Conservation (phyloP, 2,329 filamentous ascomycete species). For the Microcyclosporella mali region DNA sequence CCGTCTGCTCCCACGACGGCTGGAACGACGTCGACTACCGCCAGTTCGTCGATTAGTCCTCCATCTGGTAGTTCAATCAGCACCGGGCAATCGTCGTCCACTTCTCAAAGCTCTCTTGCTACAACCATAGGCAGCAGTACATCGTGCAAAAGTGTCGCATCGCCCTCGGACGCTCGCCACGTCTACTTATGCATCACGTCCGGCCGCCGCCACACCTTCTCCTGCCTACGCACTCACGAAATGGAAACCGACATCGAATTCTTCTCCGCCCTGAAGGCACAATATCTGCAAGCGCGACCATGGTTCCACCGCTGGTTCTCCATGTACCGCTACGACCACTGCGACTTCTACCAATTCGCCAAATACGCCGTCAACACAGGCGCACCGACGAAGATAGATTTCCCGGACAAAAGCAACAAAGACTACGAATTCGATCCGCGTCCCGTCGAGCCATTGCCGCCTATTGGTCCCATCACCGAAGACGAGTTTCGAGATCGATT, state of each 20-base stretch:
- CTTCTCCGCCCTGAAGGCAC: background rate
- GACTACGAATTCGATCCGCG: slow-evolving; percentile 3
- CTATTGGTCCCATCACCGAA: slow-evolving; percentile 1
- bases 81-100: no score
- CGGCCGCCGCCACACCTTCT: background rate
- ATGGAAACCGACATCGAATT: background rate
- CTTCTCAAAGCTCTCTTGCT: no score
- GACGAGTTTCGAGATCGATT: slow-evolving; percentile 4
- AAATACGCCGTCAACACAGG: slow-evolving; percentile 2
- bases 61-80: no score
- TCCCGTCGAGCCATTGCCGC: slow-evolving; percentile 2
- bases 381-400: background rate
- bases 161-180: background rate
- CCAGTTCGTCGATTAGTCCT: no score
- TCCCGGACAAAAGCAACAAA: background rate
- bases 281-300: background rate
- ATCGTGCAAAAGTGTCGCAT: background rate
- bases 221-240: background rate
- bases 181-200: slow-evolving; percentile 1
- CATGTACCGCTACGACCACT: slow-evolving; percentile 4
- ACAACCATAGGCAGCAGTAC: background rate
- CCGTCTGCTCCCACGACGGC: no score
- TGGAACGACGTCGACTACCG: no score
- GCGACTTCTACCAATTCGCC: slow-evolving; percentile 7
- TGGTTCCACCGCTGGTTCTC: slow-evolving; percentile 1